Base-by-base conservation (phyloP, 352 stramenopile genomes). In the Thraustochytrium sp. region DNA sequence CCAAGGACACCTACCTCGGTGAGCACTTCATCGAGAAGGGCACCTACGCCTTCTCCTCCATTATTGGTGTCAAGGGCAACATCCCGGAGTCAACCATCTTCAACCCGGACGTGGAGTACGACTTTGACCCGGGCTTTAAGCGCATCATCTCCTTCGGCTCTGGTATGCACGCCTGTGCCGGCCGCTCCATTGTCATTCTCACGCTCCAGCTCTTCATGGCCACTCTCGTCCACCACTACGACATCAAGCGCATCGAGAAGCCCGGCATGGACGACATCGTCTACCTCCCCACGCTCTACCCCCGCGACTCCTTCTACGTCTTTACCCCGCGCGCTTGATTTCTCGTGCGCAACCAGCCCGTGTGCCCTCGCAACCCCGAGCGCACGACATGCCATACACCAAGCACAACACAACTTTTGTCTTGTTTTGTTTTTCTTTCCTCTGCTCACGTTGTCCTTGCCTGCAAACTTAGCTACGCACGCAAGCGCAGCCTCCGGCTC, bases 221-320 rank as follows among this genome's bases (percentile, higher is more conserved):
- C 59, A 72, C 59, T n/a, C 59, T 72, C 31, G 59, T 72, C 59
- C 59, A 72, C 59, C 5, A 26, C 3, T 72, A 72, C 59, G 59
- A 72, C n/a, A 26, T 49, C 26, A 31, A 72, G 26, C 59, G 59
- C 18, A 72, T 72, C 40, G 26, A 46, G 16, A 72, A 44, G 36
- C 59, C 59, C 21, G 59, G 59, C n/a, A 31, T 21, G 26, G 59
- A 72, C 26, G 59, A 72, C 36, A 48, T 72, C 40, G 46, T 72
- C 59, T 72, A 72, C 59, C 40, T 72, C 4, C 59, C 59, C 59
- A 72, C 59, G 2, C 59, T 72, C 59, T 72, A 72, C 59, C 59
- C 59, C 26, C 59, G 59, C 26, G 59, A 72, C 36, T 72, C 59
- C 4, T 26, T 72, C 9, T 72, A 72, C 40, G 59, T 72, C 36